Base-by-base conservation (phyloP, 306 rosid genomes). In the Quercus glauca region DNA sequence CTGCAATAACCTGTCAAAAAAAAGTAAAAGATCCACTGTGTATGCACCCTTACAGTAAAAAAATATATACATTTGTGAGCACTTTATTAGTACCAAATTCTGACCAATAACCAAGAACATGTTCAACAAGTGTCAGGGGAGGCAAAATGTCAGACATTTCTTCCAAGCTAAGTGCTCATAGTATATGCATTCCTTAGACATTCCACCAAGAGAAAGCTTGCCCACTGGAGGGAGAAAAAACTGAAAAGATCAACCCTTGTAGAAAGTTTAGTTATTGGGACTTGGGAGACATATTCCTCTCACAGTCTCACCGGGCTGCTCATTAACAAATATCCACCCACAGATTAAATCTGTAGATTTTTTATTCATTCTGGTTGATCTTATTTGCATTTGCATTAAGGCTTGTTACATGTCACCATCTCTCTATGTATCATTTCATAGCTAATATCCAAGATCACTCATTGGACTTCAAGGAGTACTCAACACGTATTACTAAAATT, bases 1-100 rank as follows among this genome's bases (percentile, higher is more conserved):
- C 99, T 1, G 91, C 95, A 85, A 91, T 84, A 86, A 94, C 95
- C 98, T 94, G 83, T 69, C 88, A 75, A 83, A 73, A 10, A 18
- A 35, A 20, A 73, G 49, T 43, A 71, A 56, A 78, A 68, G 61
- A 84, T 70, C 78, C 57, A 31, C 4, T 35, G 35, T 60, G 76
- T 81, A 77, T 69, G 83, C 73, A 74, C 71, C 20, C 0, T 1
- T 60, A 37, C 52, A 35, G 67, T 28, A 23, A 74, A 57, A 29
- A 25, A 68, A 77, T 23, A 59, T 37, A 15, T 18, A 76, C 14
- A 28, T 49, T 49, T 12, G 53, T 10, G 9, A 78, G 28, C 73
- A 33, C 55, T 37, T 33, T 1, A 1, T 10, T 41, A 18, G 69
- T 65, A 57, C 35, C 72, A 31, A 61, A 25, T 13, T 17, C 29